phyloP scores from a whole-genome alignment of 805 yeast genomes.

The Starmerella scarabaei region DNA sequence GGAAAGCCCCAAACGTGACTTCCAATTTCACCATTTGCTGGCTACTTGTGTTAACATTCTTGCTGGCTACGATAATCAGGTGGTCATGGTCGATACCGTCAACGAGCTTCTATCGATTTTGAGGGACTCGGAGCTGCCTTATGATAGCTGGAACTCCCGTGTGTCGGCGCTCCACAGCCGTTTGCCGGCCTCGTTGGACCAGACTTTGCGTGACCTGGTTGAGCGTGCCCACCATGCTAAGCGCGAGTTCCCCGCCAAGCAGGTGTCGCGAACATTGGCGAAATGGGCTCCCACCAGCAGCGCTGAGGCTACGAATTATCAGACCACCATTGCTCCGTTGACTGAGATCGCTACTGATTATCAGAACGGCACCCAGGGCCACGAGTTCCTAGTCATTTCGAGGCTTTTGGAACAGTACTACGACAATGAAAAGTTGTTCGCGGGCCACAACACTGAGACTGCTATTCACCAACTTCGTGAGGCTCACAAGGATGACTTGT shows the following conservation, averaged over 20 bases:
- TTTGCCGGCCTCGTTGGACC: constrained; percentile 66
- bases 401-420: constrained; percentile 57
- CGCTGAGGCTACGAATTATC: constrained; percentile 33
- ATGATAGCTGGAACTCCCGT: constrained; percentile 77
- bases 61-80: constrained; percentile 90
- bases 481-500: constrained; percentile 63
- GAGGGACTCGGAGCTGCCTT: constrained; percentile 74
- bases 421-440: constrained; percentile 61
- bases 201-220: constrained; percentile 47
- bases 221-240: constrained; percentile 51
- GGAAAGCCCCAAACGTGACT: constrained; percentile 72
- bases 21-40: constrained; percentile 49
- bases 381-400: constrained; percentile 68
- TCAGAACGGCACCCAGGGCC: constrained; percentile 62
- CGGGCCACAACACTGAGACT: constrained; percentile 49
- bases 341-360: constrained; percentile 57
- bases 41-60: constrained; percentile 64
- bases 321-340: constrained; percentile 58
- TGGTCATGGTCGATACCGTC: constrained; percentile 75
- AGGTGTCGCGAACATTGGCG: constrained; percentile 56
- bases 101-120: constrained; percentile 58
- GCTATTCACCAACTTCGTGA: constrained; percentile 80
- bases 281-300: constrained; percentile 47
- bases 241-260: constrained; percentile 90
- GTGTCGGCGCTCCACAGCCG: constrained; percentile 87